A percentile compares a stretch with the other conserved stretches of the same genome.
Evolutionary conservation across 768 basidiomycete genomes (phyloP).

Genomic region (Podaxis sp.): DNA sequence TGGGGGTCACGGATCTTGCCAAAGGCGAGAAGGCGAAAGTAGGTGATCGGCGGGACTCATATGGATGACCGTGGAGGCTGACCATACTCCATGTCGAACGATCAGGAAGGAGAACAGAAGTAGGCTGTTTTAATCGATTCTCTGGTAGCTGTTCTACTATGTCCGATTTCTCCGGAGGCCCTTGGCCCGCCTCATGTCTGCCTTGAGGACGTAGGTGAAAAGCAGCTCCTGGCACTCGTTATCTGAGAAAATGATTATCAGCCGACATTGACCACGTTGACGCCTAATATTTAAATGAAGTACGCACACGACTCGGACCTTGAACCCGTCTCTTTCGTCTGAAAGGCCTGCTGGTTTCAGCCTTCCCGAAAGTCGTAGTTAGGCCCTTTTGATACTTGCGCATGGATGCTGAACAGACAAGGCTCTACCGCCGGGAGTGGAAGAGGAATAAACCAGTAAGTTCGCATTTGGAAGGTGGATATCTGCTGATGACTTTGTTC

Average conservation of each 20-base stretch:
- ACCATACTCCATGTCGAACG: not conserved
- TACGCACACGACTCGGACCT: not conserved
- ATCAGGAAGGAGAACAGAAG: not conserved
- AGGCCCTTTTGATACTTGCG: not conserved
- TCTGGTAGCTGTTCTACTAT: not conserved
- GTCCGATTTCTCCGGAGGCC: not conserved
- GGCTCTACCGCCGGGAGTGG: constrained; percentile 7
- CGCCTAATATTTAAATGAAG: not conserved
- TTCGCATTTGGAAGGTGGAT: not conserved
- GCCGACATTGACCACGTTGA: not conserved
- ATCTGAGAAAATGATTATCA: not conserved
- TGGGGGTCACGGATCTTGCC: not conserved
- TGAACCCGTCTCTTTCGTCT: not conserved
- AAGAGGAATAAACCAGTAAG: constrained; percentile 8
- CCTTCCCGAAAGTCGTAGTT: not conserved
- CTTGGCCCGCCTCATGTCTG: not conserved
- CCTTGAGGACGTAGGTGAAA: not conserved
- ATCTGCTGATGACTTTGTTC: not conserved
- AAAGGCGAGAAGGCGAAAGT: not conserved
- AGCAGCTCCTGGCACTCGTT: not conserved
- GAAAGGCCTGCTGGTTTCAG: constrained; percentile 7
- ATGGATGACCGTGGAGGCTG: constrained; percentile 2
- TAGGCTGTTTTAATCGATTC: not conserved
- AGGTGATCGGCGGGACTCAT: not conserved
- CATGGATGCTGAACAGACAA: constrained; percentile 4